Evolutionary conservation across 352 stramenopile species (phyloP), one percentile per base, ranked within the genome.

Genomic region (Globisporangium nunn): DNA sequence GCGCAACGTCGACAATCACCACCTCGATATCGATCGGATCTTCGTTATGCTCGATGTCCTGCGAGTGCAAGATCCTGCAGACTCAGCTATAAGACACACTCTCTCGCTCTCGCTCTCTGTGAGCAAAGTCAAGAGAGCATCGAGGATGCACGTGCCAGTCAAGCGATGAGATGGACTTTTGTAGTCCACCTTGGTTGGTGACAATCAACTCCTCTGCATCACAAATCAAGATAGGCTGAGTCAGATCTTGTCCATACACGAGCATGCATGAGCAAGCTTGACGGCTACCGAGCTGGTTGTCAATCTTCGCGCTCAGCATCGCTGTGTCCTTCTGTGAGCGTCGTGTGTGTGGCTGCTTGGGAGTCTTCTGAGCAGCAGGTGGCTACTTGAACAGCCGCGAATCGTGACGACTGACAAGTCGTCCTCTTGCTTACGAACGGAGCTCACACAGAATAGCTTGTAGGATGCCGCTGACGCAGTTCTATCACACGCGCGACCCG

Each of bases 401-500:
- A 12, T 17, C 37, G 37, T 4, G 11, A 43, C 37, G 37, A 11
- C 35, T 41, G 41, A 47, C 41, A 23, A 23, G 23, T 23, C 23
- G 23, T 23, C 23, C 23, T 23, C 23, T 23, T 23, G 23, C 23
- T 23, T 23, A 8, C 41, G 41, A 47, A 23, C 23, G 17, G 41
- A 11, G 41, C 11, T 40, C 37, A 10, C 33, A 37, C 33, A 5
- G 33, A 12, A 4, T 10, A 12, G 1, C 11, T 12, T 17, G 1
- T n/a, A 30, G 17, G 28, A 82, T 74, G 68, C 54, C 58, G 47
- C 50, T 66, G 51, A 86, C 74, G 46, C 63, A 75, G 37, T 81
- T 75, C 66, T 91, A 88, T 60, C 79, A 89, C 72, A 81, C 81
- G 47, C 73, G 72, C 59, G 78, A 88, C 56, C 77, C 81, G 10